These are phyloP conservation scores for Penicillium lividum DNA, from an alignment of 495 filamentous ascomycete genomes.

Conservation along the genomic window DNA sequence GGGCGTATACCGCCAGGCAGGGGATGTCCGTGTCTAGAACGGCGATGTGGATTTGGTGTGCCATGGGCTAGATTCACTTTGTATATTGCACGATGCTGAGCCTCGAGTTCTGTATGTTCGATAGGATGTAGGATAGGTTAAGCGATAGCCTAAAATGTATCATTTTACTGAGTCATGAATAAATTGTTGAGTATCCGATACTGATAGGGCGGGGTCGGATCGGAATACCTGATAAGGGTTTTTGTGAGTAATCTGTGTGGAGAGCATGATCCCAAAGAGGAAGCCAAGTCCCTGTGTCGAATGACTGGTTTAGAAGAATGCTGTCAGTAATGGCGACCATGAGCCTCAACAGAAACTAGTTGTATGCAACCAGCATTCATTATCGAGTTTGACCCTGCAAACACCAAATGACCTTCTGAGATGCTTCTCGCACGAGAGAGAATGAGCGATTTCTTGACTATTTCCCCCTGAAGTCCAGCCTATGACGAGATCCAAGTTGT, in stretches of 20 bases:
- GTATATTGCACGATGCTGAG: neutral
- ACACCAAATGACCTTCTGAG: neutral
- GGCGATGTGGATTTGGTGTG: constrained; percentile 39
- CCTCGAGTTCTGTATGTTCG: neutral
- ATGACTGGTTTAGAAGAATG: neutral
- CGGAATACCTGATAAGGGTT: constrained; percentile 22
- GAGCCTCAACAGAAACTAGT: neutral
- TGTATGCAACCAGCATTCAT: neutral
- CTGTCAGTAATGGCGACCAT: neutral
- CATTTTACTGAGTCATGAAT: neutral
- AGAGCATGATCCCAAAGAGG: constrained; percentile 17
- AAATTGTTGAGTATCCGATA: neutral
- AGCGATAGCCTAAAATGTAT: neutral
- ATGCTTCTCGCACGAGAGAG: constrained; percentile 1
- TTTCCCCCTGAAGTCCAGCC: neutral
- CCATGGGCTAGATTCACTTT: neutral
- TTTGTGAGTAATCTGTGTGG: constrained; percentile 22
- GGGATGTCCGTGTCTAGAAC: constrained; percentile 35
- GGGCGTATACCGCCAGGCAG: constrained; percentile 19
- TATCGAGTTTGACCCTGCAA: neutral
- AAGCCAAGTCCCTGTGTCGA: constrained; percentile 18
- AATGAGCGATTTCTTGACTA: neutral
- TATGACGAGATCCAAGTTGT: neutral
- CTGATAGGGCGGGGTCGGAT: constrained; percentile 19
- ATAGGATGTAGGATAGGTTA: neutral